These are phyloP conservation scores for Podila minutissima DNA, from an alignment of 192 early-diverging fungal genomes.

Conservation along the genomic window DNA sequence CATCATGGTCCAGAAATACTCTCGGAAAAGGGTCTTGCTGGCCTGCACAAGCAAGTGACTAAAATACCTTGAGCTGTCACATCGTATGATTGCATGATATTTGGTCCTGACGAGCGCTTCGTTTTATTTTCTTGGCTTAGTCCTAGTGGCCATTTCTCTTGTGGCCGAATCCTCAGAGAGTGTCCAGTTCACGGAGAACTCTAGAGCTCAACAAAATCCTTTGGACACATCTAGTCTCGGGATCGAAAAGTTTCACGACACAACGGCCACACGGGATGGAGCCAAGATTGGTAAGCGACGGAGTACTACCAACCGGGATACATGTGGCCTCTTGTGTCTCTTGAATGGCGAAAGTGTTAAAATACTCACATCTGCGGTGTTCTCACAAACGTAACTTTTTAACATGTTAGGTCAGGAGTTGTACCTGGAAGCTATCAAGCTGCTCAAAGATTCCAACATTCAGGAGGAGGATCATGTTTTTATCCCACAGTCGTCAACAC, in stretches of 20 bases:
- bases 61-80: no score
- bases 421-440: slow-evolving; percentile 27
- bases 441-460: slow-evolving; percentile 16
- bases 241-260: slow-evolving; percentile 1
- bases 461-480: slow-evolving; percentile 33
- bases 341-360: not conserved
- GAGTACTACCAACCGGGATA: no score
- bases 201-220: not conserved
- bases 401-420: slow-evolving; percentile 13
- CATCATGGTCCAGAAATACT: slow-evolving; percentile 19
- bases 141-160: not conserved
- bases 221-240: not conserved
- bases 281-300: not conserved
- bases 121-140: not conserved
- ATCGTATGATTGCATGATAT: no score
- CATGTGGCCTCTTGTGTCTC: not conserved
- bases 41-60: slow-evolving; percentile 31
- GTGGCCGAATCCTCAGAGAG: not conserved
- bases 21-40: slow-evolving; percentile 30
- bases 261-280: not conserved
- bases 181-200: not conserved
- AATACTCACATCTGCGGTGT: not conserved
- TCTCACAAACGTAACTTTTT: not conserved
- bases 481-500: slow-evolving; percentile 23
- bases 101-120: no score